Evolutionary conservation across 2,329 filamentous ascomycete genomes (phyloP).

Genomic region (Chrysoporthe cubensis): DNA sequence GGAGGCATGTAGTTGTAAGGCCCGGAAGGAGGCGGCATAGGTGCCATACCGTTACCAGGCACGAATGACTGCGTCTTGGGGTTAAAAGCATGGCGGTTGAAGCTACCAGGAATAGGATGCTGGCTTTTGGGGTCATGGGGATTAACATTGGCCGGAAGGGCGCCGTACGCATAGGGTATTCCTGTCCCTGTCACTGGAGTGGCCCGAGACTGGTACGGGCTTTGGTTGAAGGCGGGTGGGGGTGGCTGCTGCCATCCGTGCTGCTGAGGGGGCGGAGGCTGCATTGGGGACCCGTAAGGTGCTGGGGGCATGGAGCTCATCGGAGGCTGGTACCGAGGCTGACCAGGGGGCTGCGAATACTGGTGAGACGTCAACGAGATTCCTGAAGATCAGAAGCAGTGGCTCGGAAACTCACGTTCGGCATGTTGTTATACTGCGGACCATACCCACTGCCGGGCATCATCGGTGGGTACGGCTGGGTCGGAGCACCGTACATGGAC

Average conservation of each 20-base stretch:
- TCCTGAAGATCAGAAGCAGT: constrained; percentile 1
- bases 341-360: constrained; percentile 42
- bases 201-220: constrained; percentile 34
- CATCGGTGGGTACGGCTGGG: constrained; percentile 49
- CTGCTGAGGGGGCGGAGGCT: constrained; percentile 38
- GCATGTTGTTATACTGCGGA: constrained; percentile 50
- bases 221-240: constrained; percentile 37
- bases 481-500: constrained; percentile 49
- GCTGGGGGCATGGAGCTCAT: constrained; percentile 38
- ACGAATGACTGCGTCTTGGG: constrained; percentile 93
- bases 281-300: constrained; percentile 41
- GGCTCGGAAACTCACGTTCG: constrained; percentile 47
- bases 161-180: constrained; percentile 76
- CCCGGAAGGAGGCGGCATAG: constrained; percentile 52
- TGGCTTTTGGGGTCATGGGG: constrained; percentile 75
- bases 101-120: constrained; percentile 84
- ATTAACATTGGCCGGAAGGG: constrained; percentile 71
- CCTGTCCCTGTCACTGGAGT: constrained; percentile 35
- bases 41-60: constrained; percentile 61
- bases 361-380: constrained; percentile 28
- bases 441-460: constrained; percentile 45
- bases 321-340: constrained; percentile 41
- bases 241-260: constrained; percentile 39
- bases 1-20: constrained; percentile 55
- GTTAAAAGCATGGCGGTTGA: constrained; percentile 79